Evolutionary conservation across 257 asterid species (phyloP), one percentile per base, ranked within the genome.

Genomic region (Nicotiana paniculata): DNA sequence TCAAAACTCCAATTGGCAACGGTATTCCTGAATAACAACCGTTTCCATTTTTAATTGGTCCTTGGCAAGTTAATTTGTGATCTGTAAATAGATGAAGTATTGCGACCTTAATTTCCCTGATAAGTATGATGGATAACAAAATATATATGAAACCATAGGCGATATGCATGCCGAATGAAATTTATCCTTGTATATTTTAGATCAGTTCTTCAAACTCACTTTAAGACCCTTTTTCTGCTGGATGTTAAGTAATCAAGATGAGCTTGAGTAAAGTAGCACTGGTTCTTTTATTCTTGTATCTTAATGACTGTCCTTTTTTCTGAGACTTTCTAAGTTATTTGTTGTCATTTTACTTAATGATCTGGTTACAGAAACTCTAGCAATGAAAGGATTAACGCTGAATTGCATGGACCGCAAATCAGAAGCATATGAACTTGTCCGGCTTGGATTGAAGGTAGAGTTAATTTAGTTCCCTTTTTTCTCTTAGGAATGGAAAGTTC

Each of bases 381-480:
- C 99, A 13, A 96, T 96, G 99, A 96, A 96, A 89, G 99, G 99
- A 80, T 87, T 96, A 88, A 94, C 96, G 37, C 86, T 96, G 90
- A 96, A 96, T 83, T 96, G 98, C 90, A 91, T 96, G 97, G 98
- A 92, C 86, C 97, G 99, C 85, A 96, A 96, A 88, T 72, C 97
- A 83, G 99, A 96, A 89, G 99, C 99, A 76, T 96, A 96, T 82
- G 99, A 96, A 11, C 99, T 96, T 85, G 99, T 96, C 84, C 93
- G 96, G 78, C 95, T 89, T 81, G 99, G 99, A 81, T 89, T 96
- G 87, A 96, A 93, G 99, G 99, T 96, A 77, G 61, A 82, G 80
- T 46, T 77, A 74, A 24, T 69, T 83, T 54, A 81, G 10, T 81
- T 37, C n/a, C 51, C 81, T 75, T 77, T 72, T 6, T 55, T 66